A percentile compares a stretch with the other conserved stretches of the same genome.
Conservation (phyloP, 768 basidiomycete genomes). For the Agaricus sinodeliciosus region DNA sequence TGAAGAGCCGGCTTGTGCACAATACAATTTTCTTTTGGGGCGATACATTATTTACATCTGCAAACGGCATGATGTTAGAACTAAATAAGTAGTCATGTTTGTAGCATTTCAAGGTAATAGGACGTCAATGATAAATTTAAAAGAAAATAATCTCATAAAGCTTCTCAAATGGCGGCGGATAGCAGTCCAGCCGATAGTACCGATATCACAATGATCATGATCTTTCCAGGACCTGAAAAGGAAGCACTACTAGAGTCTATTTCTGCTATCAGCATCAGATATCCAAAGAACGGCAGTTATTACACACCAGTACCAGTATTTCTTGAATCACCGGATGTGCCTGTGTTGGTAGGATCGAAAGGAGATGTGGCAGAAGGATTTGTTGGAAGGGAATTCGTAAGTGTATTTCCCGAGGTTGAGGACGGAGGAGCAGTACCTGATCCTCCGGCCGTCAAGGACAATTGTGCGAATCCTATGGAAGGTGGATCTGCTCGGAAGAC, state of each 20-base stretch:
- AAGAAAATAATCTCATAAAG: too few relatives aligned
- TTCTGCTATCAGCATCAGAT: neutral
- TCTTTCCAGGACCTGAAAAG: neutral
- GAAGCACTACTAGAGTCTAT: neutral
- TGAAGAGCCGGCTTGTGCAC: too few relatives aligned
- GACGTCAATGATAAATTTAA: too few relatives aligned
- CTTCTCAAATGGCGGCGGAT: neutral
- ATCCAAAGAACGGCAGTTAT: neutral
- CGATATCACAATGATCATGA: neutral
- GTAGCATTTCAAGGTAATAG: too few relatives aligned
- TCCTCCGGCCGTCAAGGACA: conserved; percentile 38
- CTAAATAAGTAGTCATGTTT: too few relatives aligned
- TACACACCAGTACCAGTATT: neutral
- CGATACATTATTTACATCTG: too few relatives aligned
- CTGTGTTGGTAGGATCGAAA: neutral
- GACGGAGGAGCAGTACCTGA: conserved; percentile 25
- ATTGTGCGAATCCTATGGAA: conserved; percentile 45
- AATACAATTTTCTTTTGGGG: too few relatives aligned
- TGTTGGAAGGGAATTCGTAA: conserved; percentile 1
- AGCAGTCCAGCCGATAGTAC: neutral
- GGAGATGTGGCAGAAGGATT: too few relatives aligned
- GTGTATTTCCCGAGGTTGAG: neutral
- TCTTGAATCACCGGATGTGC: neutral
- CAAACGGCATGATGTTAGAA: too few relatives aligned
- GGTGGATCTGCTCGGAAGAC: conserved; percentile 39